Evolutionary conservation across 148 eudicot genomes (phyloP).

Genomic region (Camellia sinensis): DNA sequence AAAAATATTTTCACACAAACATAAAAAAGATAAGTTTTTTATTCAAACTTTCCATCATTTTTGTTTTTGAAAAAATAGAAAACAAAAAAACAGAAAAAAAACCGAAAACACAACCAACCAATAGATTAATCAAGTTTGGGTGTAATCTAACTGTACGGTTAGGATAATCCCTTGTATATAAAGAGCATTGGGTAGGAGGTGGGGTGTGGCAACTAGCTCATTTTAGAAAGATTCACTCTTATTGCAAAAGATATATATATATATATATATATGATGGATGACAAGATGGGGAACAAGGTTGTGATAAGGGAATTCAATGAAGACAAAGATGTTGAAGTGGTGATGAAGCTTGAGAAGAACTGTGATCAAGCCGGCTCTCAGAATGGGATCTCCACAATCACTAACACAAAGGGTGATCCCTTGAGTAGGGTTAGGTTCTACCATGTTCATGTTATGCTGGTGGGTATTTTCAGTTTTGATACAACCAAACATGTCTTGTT

Average conservation of each 20-base stretch:
- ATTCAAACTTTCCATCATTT: too few relatives aligned
- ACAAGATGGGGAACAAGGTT: not conserved
- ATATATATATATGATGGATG: not conserved
- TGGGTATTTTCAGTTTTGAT: not conserved
- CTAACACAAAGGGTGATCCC: conserved; percentile 1
- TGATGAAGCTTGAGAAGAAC: conserved; percentile 16
- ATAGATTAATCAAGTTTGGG: not conserved
- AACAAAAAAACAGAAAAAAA: not conserved
- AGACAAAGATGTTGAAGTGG: conserved; percentile 5
- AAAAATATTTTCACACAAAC: too few relatives aligned
- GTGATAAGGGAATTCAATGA: conserved; percentile 18
- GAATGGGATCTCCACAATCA: conserved; percentile 11
- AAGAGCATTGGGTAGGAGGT: not conserved
- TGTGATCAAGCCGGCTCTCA: conserved; percentile 9
- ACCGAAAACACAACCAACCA: not conserved
- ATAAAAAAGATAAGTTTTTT: too few relatives aligned
- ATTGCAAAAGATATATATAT: too few relatives aligned
- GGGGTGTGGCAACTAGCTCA: not conserved
- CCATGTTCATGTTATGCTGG: conserved; percentile 19
- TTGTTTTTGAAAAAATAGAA: not conserved
- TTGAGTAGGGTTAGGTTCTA: conserved; percentile 14
- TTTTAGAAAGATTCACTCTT: not conserved
- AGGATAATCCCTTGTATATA: not conserved
- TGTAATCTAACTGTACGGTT: not conserved
- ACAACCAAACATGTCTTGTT: too few relatives aligned